Evolutionary conservation across 2,329 filamentous ascomycete species (phyloP), one percentile per base, ranked within the genome.

Genomic region (Fusarium sarcochroum): DNA sequence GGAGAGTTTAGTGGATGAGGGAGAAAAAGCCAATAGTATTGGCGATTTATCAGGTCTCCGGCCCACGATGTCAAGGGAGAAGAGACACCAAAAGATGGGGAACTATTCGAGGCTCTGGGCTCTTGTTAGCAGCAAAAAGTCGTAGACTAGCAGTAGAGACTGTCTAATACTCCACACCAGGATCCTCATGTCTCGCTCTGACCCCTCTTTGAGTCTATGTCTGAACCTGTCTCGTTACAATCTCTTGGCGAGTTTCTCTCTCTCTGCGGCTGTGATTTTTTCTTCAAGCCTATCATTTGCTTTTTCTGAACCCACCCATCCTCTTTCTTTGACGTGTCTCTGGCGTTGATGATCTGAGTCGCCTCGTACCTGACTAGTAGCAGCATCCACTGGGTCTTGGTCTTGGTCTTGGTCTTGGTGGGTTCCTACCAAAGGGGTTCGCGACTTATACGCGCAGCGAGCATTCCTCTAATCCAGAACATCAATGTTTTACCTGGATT

Each of bases 21-120:
- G 62, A 69, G 66, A 49, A 57, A 44, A 69, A 54, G 55, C 62
- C 66, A 69, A 69, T 69, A 69, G 42, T 67, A 69, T 69, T 58
- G 66, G 27, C 52, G 63, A 69, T 67, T 62, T 65, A 70, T 69
- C 48, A 69, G 61, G 47, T 56, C 56, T 45, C 44, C 35, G 48
- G 41, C 63, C 35, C 61, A 44, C 59, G 20, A 55, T 54, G 13
- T 64, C 49, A 68, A 70, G 67, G 67, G 66, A 69, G 53, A 54
- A 18, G 30, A 23, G 57, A 56, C 20, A 13, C 27, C 27, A 30
- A 30, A 30, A 30, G 27, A 30, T 13, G 27, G 27, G 27, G 27
- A 10, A 60, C 57, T 44, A 60, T 60, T 44, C 30, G 57, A 34
- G 45, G 15, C 35, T 59, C 21, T 38, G 25, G 42, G 42, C 44